Evolutionary conservation across 768 basidiomycete genomes (phyloP).

Genomic region (Boletellus ananas): DNA sequence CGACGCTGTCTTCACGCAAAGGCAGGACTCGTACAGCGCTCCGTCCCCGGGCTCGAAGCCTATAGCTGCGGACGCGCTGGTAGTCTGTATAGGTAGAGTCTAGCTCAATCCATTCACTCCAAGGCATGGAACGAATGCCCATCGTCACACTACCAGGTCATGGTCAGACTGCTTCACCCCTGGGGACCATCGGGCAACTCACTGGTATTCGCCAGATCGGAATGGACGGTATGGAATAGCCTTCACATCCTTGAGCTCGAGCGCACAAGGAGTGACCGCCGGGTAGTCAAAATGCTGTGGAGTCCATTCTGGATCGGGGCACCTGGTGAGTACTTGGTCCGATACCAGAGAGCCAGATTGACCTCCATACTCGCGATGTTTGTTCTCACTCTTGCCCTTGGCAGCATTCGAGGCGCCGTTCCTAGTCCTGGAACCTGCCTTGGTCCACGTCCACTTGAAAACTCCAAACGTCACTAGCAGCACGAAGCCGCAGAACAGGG

Average conservation of each 20-base stretch:
- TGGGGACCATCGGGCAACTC: slow-evolving; percentile 20
- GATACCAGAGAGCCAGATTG: not conserved
- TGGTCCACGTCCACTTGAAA: slow-evolving; percentile 15
- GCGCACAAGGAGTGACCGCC: slow-evolving; percentile 37
- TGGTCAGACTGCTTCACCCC: too few relatives aligned
- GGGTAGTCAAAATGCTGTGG: slow-evolving; percentile 38
- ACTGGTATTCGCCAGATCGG: slow-evolving; percentile 62
- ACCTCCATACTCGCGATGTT: slow-evolving; percentile 24
- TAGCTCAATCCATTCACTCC: slow-evolving; percentile 62
- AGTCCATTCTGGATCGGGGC: slow-evolving; percentile 44
- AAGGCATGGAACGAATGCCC: slow-evolving; percentile 64
- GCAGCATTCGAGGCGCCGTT: not conserved
- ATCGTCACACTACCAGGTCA: slow-evolving; percentile 51
- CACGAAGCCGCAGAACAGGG: slow-evolving; percentile 13
- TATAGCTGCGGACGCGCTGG: too few relatives aligned
- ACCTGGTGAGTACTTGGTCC: not conserved
- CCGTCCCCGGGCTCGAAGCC: slow-evolving; percentile 45
- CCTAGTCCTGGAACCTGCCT: not conserved
- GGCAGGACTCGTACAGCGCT: slow-evolving; percentile 22
- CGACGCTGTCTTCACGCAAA: slow-evolving; percentile 37
- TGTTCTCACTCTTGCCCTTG: slow-evolving; percentile 15
- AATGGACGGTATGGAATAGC: slow-evolving; percentile 50
- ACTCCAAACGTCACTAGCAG: slow-evolving; percentile 3
- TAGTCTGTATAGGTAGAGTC: too few relatives aligned
- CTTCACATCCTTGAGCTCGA: slow-evolving; percentile 40